phyloP scores from a whole-genome alignment of 768 basidiomycete species.

The Calocybe cyanea region DNA sequence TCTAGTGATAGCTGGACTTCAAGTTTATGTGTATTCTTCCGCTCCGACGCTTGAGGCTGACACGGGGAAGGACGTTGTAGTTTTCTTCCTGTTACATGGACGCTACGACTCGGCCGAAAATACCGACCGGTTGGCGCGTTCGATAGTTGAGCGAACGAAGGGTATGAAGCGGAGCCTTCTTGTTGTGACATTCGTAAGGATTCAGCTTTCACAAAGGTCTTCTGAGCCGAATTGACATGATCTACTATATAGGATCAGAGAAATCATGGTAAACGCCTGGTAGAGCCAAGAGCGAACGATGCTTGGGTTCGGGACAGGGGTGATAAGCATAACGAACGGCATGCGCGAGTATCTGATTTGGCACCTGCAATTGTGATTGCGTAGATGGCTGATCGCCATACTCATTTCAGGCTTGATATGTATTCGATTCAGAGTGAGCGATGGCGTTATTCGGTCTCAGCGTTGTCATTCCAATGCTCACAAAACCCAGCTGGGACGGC shows the following conservation, averaged over 20 bases:
- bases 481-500: constrained; percentile 53
- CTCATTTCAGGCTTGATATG: constrained; percentile 38
- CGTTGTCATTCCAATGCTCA: background rate
- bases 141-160: constrained; percentile 18
- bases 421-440: constrained; percentile 38
- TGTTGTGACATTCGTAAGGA: constrained; percentile 35
- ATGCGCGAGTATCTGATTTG: constrained; percentile 33
- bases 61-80: constrained; percentile 22
- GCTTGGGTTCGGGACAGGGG: constrained; percentile 28
- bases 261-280: constrained; percentile 39
- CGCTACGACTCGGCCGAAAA: constrained; percentile 27
- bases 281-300: constrained; percentile 29
- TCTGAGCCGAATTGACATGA: no score
- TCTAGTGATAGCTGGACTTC: constrained; percentile 33
- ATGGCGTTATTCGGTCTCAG: constrained; percentile 5
- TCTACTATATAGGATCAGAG: constrained; percentile 35
- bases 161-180: constrained; percentile 23
- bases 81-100: constrained; percentile 42
- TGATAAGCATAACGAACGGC: constrained; percentile 28
- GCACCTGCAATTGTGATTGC: no score
- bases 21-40: constrained; percentile 29
- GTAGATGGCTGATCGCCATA: no score
- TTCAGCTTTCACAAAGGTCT: background rate
- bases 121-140: constrained; percentile 24
- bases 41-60: constrained; percentile 8